phyloP scores from a whole-genome alignment of 2,329 filamentous ascomycete species.

The Colletotrichum viniferum region DNA sequence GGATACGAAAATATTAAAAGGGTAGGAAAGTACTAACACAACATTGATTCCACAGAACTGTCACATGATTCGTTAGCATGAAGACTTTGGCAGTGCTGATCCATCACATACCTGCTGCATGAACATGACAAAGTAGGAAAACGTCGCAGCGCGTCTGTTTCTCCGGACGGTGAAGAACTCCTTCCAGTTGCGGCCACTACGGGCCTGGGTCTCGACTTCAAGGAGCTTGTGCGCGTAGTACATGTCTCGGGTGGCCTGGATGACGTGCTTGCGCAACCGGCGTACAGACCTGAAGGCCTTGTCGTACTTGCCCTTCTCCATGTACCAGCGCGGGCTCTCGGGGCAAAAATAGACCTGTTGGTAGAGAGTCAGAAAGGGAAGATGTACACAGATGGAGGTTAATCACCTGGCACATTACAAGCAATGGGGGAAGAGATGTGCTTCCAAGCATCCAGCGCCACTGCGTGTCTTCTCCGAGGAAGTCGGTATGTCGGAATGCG shows the following conservation, averaged over 20 bases:
- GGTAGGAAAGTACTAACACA: not conserved
- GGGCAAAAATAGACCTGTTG: slow-evolving; percentile 54
- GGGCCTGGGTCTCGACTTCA: slow-evolving; percentile 33
- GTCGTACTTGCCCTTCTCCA: slow-evolving; percentile 50
- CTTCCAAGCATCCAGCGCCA: slow-evolving; percentile 50
- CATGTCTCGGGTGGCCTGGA: slow-evolving; percentile 56
- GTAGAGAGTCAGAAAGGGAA: not conserved
- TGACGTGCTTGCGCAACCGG: slow-evolving; percentile 48
- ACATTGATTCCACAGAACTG: slow-evolving; percentile 54
- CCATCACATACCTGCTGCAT: slow-evolving; percentile 28
- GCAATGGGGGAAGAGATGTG: slow-evolving; percentile 56
- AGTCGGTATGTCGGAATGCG: slow-evolving; percentile 30
- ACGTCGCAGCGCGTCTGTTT: slow-evolving; percentile 39
- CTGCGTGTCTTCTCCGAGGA: slow-evolving; percentile 37
- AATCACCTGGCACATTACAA: slow-evolving; percentile 46
- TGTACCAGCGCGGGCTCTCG: slow-evolving; percentile 58
- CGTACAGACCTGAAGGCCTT: slow-evolving; percentile 50
- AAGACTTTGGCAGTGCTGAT: too few species aligned
- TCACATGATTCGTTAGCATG: not conserved
- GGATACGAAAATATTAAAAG: not conserved
- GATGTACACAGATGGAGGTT: not conserved
- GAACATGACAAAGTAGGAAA: slow-evolving; percentile 41
- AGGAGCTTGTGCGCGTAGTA: slow-evolving; percentile 51
- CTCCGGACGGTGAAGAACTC: slow-evolving; percentile 41
- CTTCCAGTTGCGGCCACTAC: slow-evolving; percentile 33